A percentile compares a stretch with the other conserved stretches of the same genome.
These are phyloP conservation scores for Aureoboletus auriporus DNA, from an alignment of 768 basidiomycete genomes.

Conservation along the genomic window DNA sequence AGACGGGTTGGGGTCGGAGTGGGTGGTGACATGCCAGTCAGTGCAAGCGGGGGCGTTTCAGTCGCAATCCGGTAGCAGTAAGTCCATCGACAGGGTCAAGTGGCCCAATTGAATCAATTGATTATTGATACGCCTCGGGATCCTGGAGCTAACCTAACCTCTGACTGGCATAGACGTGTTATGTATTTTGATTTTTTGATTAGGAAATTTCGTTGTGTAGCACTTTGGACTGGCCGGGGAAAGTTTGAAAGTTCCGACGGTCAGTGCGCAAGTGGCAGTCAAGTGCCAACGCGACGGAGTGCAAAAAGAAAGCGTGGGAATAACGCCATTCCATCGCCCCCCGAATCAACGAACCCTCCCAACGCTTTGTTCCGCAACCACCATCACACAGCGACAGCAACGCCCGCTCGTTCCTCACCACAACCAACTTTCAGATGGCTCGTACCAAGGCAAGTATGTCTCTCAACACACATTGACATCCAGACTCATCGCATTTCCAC, in stretches of 20 bases:
- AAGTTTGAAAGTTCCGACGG: constrained; percentile 21
- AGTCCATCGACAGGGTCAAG: background rate
- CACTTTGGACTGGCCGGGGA: too few species aligned
- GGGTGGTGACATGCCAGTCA: background rate
- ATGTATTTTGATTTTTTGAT: too few species aligned
- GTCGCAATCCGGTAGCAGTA: background rate
- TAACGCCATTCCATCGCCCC: constrained; percentile 13
- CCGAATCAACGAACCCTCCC: constrained; percentile 21
- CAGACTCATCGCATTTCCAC: constrained; percentile 8
- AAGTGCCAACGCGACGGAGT: constrained; percentile 16
- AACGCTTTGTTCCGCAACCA: constrained; percentile 25
- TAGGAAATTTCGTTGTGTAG: too few species aligned
- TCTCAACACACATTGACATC: background rate
- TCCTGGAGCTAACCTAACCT: too few species aligned
- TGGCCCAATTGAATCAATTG: background rate
- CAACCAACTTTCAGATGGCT: constrained; percentile 51
- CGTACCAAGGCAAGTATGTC: constrained; percentile 69
- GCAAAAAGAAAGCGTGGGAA: constrained; percentile 31
- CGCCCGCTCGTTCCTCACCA: background rate
- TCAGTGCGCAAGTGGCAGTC: constrained; percentile 27
- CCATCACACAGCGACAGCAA: constrained; percentile 20
- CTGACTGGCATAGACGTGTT: too few species aligned
- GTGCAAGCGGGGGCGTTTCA: background rate
- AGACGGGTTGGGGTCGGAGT: background rate
- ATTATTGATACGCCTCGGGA: background rate